Base-by-base conservation (phyloP, 176 grass and related monocot species). In the Triticum timopheevii region DNA sequence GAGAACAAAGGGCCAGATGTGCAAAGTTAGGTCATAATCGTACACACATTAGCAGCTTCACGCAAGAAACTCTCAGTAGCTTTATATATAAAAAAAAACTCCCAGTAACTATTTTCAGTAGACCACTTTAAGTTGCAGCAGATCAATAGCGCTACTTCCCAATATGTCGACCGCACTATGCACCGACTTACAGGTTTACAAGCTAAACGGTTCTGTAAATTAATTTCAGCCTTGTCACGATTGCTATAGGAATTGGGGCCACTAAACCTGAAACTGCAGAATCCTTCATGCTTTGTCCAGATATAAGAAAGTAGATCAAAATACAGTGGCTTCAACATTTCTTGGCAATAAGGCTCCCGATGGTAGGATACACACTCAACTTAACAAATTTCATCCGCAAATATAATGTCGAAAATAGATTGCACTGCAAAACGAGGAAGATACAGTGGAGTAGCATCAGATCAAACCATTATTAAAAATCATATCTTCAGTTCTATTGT, bases 341-440 rank as follows among this genome's bases (percentile, higher is more conserved):
- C 52, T 54, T 12, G 39, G 24, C 7, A 15, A 40, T 39, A 22
- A 5, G 22, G n/a, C 49, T 82, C 58, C 52, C 62, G 65, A 34
- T 30, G 69, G 16, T 68, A 39, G 15, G 12, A 47, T 49, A 38
- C 6, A 19, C 22, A 3, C 20, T 23, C 45, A 84, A 47, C 69
- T 92, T 83, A 98, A 79, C 89, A 90, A 63, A 92, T 90, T 90
- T 95, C 92, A 69, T 98, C 90, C 1, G 92, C 88, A 85, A 98
- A 94, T 86, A 92, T 87, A 71, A 91, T 85, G 80, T 98, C 88
- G 5, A 92, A 95, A 76, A 95, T 92, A 31, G 84, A 83, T 85
- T 95, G 96, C n/a, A 91, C 96, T 95, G 90, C 91, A 98, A 52
- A 49, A 69, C 22, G 6, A 81, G 47, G 39, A 82, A 61, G 74